Evolutionary conservation across 441 rosid genomes (phyloP), one percentile per base, ranked within the genome.

Genomic region (Brassica hybrid): DNA sequence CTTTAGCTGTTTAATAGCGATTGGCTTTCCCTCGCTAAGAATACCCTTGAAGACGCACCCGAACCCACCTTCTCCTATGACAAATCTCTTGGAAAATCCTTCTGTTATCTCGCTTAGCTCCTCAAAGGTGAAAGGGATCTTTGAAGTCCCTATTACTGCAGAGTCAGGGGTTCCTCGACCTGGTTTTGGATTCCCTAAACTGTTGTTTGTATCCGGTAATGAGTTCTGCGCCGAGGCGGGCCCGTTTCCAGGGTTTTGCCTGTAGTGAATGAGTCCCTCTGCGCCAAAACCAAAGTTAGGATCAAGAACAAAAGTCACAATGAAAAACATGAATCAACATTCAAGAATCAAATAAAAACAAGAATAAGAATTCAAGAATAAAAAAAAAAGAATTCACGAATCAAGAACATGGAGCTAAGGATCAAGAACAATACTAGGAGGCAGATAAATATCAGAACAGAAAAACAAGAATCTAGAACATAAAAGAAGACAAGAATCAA

Each of bases 11-110:
- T 94, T 92, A 25, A 94, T 90, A 1, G 98, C 98, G 5, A 91
- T 88, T 43, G 63, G 21, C 74, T 64, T 87, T 62, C 98, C 95
- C 59, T 89, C 88, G 1, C 73, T 43, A 45, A 82, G 67, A 54
- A 70, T 59, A 27, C 96, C 98, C 71, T 86, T 84, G 76, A 76
- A 91, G 73, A 94, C 97, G 67, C 86, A 88, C 30, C 98, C 97
- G 32, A 94, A 94, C 3, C 97, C 98, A 34, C 97, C 97, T 81
- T 94, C 94, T 17, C 97, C 97, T 21, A 91, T 73, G 30, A 89
- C 75, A 32, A 82, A 87, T 34, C 78, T 83, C 54, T 80, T 78
- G 65, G 86, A 32, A 78, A 94, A 92, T 34, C 94, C 97, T 36
- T 80, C 61, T 12, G 97, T 94, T 79, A 90, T 88, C 70, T 92